phyloP scores from a whole-genome alignment of 1,284 basidiomycete species.

The Marasmius fiardii region DNA sequence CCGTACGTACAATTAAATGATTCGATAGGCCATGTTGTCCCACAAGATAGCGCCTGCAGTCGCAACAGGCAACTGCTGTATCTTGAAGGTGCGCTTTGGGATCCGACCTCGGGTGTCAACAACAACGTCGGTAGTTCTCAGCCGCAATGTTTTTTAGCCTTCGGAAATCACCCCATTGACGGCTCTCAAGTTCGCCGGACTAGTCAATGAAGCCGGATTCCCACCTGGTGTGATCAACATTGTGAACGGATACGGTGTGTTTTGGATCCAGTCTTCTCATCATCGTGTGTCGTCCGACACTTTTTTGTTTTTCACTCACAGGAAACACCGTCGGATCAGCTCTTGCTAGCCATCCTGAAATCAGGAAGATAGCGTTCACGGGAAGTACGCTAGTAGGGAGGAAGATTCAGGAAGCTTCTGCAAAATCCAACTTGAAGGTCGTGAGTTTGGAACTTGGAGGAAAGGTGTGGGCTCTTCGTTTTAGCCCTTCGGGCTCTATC shows the following conservation, averaged over 20 bases:
- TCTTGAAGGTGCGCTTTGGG: neutral
- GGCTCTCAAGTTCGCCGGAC: neutral
- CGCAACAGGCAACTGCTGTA: neutral
- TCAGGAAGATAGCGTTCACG: slow-evolving; percentile 36
- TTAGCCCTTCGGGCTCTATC: no score
- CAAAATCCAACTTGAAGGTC: slow-evolving; percentile 2
- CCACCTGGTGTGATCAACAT: slow-evolving; percentile 47
- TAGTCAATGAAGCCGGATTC: neutral
- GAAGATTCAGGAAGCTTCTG: slow-evolving; percentile 57
- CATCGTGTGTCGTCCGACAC: neutral
- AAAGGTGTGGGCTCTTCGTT: neutral
- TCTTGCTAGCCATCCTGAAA: slow-evolving; percentile 26
- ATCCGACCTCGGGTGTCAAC: no score
- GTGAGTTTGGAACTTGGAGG: slow-evolving; percentile 6
- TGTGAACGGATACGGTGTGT: slow-evolving; percentile 52
- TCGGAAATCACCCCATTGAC: neutral
- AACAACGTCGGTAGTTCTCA: no score
- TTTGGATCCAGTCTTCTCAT: no score
- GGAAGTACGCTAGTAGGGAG: slow-evolving; percentile 18
- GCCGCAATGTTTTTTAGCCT: no score
- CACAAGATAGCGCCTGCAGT: neutral
- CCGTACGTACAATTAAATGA: neutral
- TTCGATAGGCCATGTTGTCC: neutral
- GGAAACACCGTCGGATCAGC: slow-evolving; percentile 57
- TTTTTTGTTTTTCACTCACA: neutral